Evolutionary conservation across 495 filamentous ascomycete genomes (phyloP), one percentile per base, ranked within the genome.

Genomic region (Parathielavia appendiculata): DNA sequence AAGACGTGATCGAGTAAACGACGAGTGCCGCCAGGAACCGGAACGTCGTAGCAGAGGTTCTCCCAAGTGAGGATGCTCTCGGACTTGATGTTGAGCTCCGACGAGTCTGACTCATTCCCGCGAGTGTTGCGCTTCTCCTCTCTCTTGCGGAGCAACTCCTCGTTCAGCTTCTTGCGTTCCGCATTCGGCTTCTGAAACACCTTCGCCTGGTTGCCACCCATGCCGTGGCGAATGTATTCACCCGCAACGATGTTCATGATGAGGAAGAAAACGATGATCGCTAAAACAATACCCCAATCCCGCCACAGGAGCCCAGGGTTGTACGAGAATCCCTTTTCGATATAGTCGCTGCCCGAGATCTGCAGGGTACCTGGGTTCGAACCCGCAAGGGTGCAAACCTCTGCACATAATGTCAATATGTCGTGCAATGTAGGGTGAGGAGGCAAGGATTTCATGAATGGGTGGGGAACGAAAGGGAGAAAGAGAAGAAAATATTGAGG

Each of bases 41-140:
- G 86, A 1, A 92, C 86, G 57, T 89, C 84, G 63, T 93, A 95
- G 65, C 83, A 86, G 40, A 96, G 82, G 58, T 87, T 75, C 60
- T 88, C 83, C 84, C 86, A 95, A 0, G 89, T 92, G 61, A 95
- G 85, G 26, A 95, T 71, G 45, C 75, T 83, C 55, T 80, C 81
- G 4, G 87, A 88, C 1, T 79, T 73, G 60, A 91, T 86, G n/a
- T 82, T 78, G 45, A 91, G 63, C 39, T 83, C 77, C 12, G 57
- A 59, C 20, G 81, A 74, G 19, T 69, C 76, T 1, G 73, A 64
- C 4, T 80, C 72, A 5, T 81, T 74, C 6, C 71, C 66, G 19
- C 71, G 75, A 6, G 68, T 74, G 63, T 82, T 80, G 52, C 81
- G 79, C 1, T 80, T 75, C 43, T 73, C 73, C 6, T 83, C 77